Evolutionary conservation across 2,329 filamentous ascomycete species (phyloP), one percentile per base, ranked within the genome.

Genomic region (Xylariaceae sp.): DNA sequence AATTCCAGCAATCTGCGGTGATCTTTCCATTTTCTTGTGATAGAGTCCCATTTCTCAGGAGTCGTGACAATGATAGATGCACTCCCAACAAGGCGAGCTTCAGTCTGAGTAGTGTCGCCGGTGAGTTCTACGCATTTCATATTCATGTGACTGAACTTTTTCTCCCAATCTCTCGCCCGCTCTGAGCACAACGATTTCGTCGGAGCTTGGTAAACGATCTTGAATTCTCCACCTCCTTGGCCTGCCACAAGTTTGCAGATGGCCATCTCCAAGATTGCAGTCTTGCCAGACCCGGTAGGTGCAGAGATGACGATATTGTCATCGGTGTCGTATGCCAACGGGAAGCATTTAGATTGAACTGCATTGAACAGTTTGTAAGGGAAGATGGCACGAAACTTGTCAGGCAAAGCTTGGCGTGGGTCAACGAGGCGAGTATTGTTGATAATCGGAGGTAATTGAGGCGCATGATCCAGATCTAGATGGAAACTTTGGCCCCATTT

Each of bases 31-130:
- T 90, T 92, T 16, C 90, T 79, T 0, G 90, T 95, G 67, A 94
- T 86, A 54, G 89, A 93, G 65, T 96, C 90, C 90, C 90, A 95
- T 64, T 95, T 95, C 69, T 96, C 90, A 0, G 90, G 90, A 0
- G 90, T 96, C 0, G 90, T 94, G 56, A 95, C 80, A 59, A 96
- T 93, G 57, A 96, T 89, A 43, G 85, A 86, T 3, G 89, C 89
- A 60, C 77, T 82, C 54, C 90, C 85, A 6, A 93, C 86, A 48
- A 79, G 82, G 18, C 77, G 76, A 53, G 91, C 75, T 59, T 92
- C 84, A 5, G 73, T 70, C 47, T 80, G 75, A 36, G 88, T 85
- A 0, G 88, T 92, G 64, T 95, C 90, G 1, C 90, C 90, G 3
- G 90, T 96, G 51, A 95, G 76, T 66, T 94, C 89, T 3, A 85